A percentile compares a stretch with the other conserved stretches of the same genome.
Conservation (phyloP, 208 protist genomes). For the Angomonas ambiguus region DNA sequence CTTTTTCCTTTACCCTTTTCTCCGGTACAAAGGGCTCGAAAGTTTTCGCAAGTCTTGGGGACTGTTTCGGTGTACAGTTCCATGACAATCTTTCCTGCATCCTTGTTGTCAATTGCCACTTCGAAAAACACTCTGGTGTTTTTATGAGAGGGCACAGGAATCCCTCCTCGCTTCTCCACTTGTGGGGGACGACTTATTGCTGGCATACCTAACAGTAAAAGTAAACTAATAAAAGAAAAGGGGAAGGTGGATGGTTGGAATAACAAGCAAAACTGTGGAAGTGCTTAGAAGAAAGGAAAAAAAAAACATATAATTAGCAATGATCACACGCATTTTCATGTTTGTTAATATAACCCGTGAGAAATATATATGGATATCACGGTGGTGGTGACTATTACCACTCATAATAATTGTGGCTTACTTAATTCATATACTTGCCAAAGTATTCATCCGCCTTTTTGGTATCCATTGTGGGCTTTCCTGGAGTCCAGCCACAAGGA, state of each 20-base stretch:
- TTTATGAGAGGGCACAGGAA: slow-evolving; percentile 12
- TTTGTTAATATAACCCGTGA: neutral
- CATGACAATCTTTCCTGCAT: slow-evolving; percentile 81
- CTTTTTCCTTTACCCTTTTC: slow-evolving; percentile 84
- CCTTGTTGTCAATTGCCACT: slow-evolving; percentile 66
- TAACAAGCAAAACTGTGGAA: slow-evolving; percentile 6
- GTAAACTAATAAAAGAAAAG: no score
- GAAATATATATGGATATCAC: neutral
- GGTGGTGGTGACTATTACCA: neutral
- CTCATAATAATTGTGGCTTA: neutral
- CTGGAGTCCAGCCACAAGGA: slow-evolving; percentile 93
- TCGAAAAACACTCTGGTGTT: slow-evolving; percentile 92
- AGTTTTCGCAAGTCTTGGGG: slow-evolving; percentile 93
- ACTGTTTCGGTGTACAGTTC: slow-evolving; percentile 90
- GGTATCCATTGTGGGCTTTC: slow-evolving; percentile 89
- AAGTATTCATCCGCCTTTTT: slow-evolving; percentile 92
- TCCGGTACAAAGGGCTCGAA: slow-evolving; percentile 87
- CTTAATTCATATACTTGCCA: slow-evolving; percentile 50
- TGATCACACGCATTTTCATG: neutral
- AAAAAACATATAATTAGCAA: neutral
- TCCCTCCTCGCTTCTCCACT: slow-evolving; percentile 20
- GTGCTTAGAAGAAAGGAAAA: neutral
- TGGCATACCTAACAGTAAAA: neutral
- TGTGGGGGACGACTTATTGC: slow-evolving; percentile 62
- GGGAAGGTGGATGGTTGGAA: slow-evolving; percentile 11